Conservation (phyloP, 352 stramenopile genomes). For the Globisporangium carolinianum region DNA sequence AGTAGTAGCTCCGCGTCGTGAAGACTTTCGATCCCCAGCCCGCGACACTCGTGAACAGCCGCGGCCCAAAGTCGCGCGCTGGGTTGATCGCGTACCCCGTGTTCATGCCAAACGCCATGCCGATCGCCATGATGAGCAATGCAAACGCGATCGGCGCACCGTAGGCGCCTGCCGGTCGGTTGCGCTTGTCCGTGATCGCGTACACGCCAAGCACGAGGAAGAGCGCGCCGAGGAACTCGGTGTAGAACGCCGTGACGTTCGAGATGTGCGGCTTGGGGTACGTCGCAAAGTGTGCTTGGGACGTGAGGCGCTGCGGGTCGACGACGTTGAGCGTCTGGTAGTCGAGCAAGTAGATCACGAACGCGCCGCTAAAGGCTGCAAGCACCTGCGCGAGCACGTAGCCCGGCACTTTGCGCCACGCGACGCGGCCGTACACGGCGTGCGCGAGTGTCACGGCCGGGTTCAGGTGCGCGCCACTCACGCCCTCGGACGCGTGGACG, state of each 20-base stretch:
- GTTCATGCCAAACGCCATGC: conserved; percentile 62
- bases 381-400: too few species aligned
- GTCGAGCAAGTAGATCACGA: too few species aligned
- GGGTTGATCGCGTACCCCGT: conserved; percentile 68
- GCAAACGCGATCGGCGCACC: conserved; percentile 32
- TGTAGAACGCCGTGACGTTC: conserved; percentile 44
- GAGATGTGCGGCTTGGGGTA: neutral
- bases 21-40: conserved; percentile 43
- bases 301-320: too few species aligned
- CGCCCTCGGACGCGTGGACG: too few species aligned
- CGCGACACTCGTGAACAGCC: conserved; percentile 32
- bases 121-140: conserved; percentile 41
- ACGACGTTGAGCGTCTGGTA: too few species aligned
- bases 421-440: too few species aligned
- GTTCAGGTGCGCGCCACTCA: too few species aligned
- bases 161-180: conserved; percentile 41
- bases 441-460: too few species aligned
- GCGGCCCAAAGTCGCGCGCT: conserved; percentile 40
- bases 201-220: conserved; percentile 50
- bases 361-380: too few species aligned
- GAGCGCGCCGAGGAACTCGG: conserved; percentile 49
- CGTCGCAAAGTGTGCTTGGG: too few species aligned
- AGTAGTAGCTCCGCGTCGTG: conserved; percentile 39
- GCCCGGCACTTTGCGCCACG: too few species aligned
- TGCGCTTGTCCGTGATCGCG: conserved; percentile 41